These are phyloP conservation scores for Entomortierella lignicola DNA, from an alignment of 192 early-diverging fungal species.

Conservation along the genomic window DNA sequence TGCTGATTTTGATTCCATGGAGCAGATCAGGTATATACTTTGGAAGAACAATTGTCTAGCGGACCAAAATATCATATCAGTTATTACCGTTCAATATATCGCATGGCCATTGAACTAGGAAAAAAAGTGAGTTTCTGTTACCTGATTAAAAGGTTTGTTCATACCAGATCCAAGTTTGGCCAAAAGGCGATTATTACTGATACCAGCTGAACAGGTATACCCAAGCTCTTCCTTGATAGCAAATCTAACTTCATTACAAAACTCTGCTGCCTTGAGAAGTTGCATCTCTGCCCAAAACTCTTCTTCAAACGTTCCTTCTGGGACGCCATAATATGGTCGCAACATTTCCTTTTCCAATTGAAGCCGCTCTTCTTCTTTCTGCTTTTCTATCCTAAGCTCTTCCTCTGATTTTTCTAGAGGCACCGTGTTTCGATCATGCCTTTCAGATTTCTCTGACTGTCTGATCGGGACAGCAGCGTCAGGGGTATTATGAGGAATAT, in stretches of 20 bases:
- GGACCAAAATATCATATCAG: not conserved
- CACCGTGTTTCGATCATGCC: no score
- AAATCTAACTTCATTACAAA: conserved; percentile 74
- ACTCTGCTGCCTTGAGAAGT: conserved; percentile 76
- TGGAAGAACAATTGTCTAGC: conserved; percentile 77
- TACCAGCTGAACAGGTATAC: conserved; percentile 84
- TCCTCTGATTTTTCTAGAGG: conserved; percentile 24
- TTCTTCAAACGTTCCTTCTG: conserved; percentile 47
- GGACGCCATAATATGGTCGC: conserved; percentile 32
- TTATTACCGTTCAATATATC: not conserved
- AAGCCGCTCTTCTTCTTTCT: conserved; percentile 24
- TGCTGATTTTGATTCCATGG: conserved; percentile 70
- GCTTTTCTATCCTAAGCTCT: conserved; percentile 15
- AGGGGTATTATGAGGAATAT: not conserved
- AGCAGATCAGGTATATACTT: conserved; percentile 70
- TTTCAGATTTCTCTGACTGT: not conserved
- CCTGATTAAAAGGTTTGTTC: conserved; percentile 89
- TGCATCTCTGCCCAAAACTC: conserved; percentile 82
- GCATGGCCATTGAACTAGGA: not conserved
- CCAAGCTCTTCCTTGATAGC: conserved; percentile 72
- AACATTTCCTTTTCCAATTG: conserved; percentile 15
- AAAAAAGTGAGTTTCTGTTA: conserved; percentile 31
- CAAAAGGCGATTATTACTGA: conserved; percentile 88
- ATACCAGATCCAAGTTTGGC: conserved; percentile 87
- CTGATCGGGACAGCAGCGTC: not conserved